Evolutionary conservation across 2,329 filamentous ascomycete species (phyloP).

Genomic region (Ophiostoma pallidulum): DNA sequence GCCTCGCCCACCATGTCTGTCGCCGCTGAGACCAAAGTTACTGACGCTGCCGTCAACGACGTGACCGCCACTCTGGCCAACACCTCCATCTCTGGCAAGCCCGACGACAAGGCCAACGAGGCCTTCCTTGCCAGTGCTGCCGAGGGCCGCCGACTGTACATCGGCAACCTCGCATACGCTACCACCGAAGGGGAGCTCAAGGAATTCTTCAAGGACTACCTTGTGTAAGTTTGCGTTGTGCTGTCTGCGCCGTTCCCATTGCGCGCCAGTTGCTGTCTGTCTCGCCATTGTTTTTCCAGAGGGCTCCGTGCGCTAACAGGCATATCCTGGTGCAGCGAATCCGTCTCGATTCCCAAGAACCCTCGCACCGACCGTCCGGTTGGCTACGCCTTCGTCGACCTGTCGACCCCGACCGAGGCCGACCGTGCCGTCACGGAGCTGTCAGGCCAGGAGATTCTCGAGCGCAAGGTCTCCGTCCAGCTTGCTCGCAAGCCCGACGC

Average conservation of each 20-base stretch:
- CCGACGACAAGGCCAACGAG: slow-evolving; percentile 60
- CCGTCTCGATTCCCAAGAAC: slow-evolving; percentile 98
- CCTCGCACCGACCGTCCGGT: slow-evolving; percentile 97
- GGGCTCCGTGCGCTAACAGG: neutral
- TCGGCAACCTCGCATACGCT: slow-evolving; percentile 99
- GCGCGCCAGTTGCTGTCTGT: neutral
- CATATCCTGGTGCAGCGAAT: slow-evolving; percentile 57
- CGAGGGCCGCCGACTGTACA: slow-evolving; percentile 98
- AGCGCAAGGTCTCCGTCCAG: slow-evolving; percentile 98
- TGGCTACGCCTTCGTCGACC: slow-evolving; percentile 97
- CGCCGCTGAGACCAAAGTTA: slow-evolving; percentile 55
- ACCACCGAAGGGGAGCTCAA: slow-evolving; percentile 99
- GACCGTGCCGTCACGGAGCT: slow-evolving; percentile 92
- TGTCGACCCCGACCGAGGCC: slow-evolving; percentile 87
- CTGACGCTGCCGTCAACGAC: slow-evolving; percentile 59
- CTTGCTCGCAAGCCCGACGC: slow-evolving; percentile 95
- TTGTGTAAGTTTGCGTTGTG: slow-evolving; percentile 65
- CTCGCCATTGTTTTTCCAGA: neutral
- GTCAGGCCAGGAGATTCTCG: slow-evolving; percentile 93
- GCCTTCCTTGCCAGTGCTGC: slow-evolving; percentile 94
- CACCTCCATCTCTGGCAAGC: slow-evolving; percentile 55
- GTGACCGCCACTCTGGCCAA: slow-evolving; percentile 66
- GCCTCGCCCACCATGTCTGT: slow-evolving; percentile 66
- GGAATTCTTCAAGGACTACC: slow-evolving; percentile 99
- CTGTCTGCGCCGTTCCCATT: neutral